phyloP scores from a whole-genome alignment of 495 filamentous ascomycete species.

The Trichoderma gamsii region DNA sequence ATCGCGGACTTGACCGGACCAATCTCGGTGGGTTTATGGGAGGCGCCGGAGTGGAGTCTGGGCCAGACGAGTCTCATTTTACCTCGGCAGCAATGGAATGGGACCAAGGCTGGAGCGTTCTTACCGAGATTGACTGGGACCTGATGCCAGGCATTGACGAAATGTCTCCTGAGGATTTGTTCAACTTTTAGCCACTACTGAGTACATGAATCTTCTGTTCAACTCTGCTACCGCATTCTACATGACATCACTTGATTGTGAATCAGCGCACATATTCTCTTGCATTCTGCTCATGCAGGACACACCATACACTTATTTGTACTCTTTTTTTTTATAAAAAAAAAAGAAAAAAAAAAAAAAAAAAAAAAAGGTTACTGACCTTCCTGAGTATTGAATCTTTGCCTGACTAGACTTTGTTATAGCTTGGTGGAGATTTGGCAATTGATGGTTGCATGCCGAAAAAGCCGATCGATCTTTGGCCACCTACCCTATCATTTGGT shows the following conservation, averaged over 20 bases:
- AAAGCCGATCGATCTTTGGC: background rate
- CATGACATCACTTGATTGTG: too few species aligned
- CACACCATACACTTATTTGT: too few species aligned
- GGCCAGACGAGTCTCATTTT: background rate
- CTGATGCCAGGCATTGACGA: conserved; percentile 1
- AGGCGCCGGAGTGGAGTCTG: background rate
- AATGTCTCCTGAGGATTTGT: background rate
- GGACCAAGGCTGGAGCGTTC: conserved; percentile 1
- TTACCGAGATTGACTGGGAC: background rate
- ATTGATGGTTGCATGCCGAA: background rate
- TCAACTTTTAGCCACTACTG: background rate
- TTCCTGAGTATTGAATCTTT: too few species aligned
- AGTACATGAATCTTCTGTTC: too few species aligned
- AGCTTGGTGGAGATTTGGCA: background rate
- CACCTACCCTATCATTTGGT: too few species aligned
- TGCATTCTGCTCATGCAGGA: too few species aligned
- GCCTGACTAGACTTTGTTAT: too few species aligned
- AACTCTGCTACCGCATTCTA: too few species aligned
- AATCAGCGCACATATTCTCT: too few species aligned
- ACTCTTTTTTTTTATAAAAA: too few species aligned
- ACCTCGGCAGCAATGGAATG: conserved; percentile 9
- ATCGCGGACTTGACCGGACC: conserved; percentile 5
- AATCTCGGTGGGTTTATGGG: background rate
- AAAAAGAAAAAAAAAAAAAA: too few species aligned
- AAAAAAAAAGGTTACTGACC: too few species aligned